Base-by-base conservation (phyloP, 129 eudicot species). In the Silybum marianum region DNA sequence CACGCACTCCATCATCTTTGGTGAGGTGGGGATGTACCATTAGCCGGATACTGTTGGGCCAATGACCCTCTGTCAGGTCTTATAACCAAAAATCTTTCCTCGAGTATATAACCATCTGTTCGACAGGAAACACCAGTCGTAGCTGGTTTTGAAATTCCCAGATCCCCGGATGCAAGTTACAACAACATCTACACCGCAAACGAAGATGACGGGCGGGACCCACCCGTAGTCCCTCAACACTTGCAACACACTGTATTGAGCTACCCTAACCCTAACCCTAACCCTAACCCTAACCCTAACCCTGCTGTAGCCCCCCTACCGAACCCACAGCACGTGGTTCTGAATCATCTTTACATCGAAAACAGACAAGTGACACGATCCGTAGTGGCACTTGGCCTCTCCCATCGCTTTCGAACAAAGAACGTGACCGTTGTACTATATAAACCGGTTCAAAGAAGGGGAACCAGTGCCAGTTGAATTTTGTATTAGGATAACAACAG, bases 341-440 rank as follows among this genome's bases (percentile, higher is more conserved):
- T 93, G 68, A 93, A 91, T 74, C 93, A 91, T 84, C 96, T 93
- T 51, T 93, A 93, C 88, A 85, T 90, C 65, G 98, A 93, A 81
- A 88, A 88, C 78, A 77, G 88, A 73, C 90, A 88, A 73, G 79
- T 86, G 46, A 89, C 94, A 0, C 75, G 90, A 26, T 88, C 92
- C 3, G 94, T 93, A 8, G 94, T 93, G 72, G 92, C 91, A 10
- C 89, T 93, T 24, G 98, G 97, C 22, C 71, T 86, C 74, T 86
- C 97, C 38, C 92, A 86, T 78, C 89, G 94, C 7, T 92, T 86
- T 69, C 93, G 91, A n/a, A 85, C 97, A 0, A 92, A 90, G 75
- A 85, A 74, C 68, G 92, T 92, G 25, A 90, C 91, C 0, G 97
- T 91, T 62, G 93, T 93, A 85, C 91, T 91, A 38, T 89, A 91